Base-by-base conservation (phyloP, 2,329 filamentous ascomycete genomes). In the Penicillium brevicompactum region DNA sequence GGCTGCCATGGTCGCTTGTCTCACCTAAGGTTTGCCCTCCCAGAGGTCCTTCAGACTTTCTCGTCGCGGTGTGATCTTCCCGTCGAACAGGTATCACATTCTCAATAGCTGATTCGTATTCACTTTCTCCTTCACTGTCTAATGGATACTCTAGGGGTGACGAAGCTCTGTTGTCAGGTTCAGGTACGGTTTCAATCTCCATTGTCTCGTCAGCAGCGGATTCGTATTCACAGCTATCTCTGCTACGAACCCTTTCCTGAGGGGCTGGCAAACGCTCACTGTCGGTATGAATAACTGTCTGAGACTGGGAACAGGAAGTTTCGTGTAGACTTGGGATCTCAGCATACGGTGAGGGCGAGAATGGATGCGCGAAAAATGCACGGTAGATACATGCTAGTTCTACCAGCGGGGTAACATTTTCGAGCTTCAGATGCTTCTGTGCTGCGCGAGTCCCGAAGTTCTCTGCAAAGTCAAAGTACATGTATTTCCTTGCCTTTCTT, bases 301-400 rank as follows among this genome's bases (percentile, higher is more conserved):
- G 32, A 34, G 32, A 5, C 5, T 34, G 5, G 9, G 32, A 34
- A 13, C 5, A 11, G 4, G 32, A 8, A 34, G 4, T 34, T 13
- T 11, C 5, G 10, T 13, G 3, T 13, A 34, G 32, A 11, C 10
- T 13, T 9, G 46, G 30, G n/a, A 37, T 21, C 30, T 48, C 27
- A 18, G 46, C 46, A 24, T 48, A 38, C 24, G 16, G 14, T 6
- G 46, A 48, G n/a, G 46, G 31, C 5, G 11, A 37, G 30, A 48
- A 48, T 7, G 46, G 46, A 48, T 48, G 3, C 31, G 27, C 46
- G 22, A 48, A 48, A 38, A 48, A 38, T n/a, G 30, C 46, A 22
- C 46, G 46, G 37, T 48, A 48, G 31, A 48, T 48, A 32, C 46
- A 48, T 24, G 46, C 46, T 14, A 48, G 16, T 16, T 48, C 24